Evolutionary conservation across 257 asterid species (phyloP).

Genomic region (Apocynum venetum): DNA sequence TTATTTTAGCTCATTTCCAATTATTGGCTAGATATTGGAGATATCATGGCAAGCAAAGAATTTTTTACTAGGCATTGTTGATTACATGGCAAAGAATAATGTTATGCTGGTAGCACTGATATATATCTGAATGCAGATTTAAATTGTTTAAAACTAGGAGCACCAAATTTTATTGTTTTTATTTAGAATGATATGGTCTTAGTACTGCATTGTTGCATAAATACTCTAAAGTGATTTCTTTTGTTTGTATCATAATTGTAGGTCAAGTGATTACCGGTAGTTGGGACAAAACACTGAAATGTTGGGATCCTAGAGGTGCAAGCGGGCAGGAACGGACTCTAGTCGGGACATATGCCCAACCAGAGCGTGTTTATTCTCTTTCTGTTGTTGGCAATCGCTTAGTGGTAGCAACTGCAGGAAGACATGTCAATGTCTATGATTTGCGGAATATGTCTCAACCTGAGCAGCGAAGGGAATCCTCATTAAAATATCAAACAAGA

Average conservation of each 20-base stretch:
- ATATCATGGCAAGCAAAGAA: not conserved
- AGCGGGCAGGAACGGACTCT: constrained; percentile 88
- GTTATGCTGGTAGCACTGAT: not conserved
- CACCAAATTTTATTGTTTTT: not conserved
- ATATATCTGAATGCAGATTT: not conserved
- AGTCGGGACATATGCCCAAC: constrained; percentile 79
- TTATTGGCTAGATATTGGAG: not conserved
- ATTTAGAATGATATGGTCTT: not conserved
- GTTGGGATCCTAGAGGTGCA: constrained; percentile 99
- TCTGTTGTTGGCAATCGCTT: constrained; percentile 82
- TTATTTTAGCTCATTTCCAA: not conserved
- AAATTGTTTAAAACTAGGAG: not conserved
- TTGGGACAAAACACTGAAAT: constrained; percentile 94
- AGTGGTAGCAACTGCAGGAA: constrained; percentile 96
- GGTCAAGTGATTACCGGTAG: constrained; percentile 99
- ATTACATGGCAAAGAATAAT: not conserved
- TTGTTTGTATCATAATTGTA: constrained; percentile 19
- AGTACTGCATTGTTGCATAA: not conserved
- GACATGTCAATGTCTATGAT: constrained; percentile 94
- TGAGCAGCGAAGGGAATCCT: constrained; percentile 89
- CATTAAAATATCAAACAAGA: constrained; percentile 92
- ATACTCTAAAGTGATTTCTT: constrained; percentile 4
- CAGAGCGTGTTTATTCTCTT: constrained; percentile 95
- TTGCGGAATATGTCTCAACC: constrained; percentile 94
- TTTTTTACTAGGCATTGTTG: not conserved